A percentile compares a stretch with the other conserved stretches of the same genome.
Conservation (phyloP, 179 eudicot genomes). For the Drosera spatulata region DNA sequence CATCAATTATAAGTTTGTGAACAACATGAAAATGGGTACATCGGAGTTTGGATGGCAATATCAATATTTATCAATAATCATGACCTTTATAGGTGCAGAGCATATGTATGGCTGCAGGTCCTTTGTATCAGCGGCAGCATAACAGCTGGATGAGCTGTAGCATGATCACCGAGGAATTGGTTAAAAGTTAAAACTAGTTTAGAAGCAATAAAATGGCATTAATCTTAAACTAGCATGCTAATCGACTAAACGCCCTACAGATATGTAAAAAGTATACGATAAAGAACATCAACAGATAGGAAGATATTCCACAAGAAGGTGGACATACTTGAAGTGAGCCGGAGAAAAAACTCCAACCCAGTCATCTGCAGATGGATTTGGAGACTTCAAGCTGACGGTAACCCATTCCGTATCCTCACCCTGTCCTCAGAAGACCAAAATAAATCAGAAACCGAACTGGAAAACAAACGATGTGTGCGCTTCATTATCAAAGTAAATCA, state of each 20-base stretch:
- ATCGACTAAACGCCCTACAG: no score
- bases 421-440: conserved; percentile 2
- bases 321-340: conserved; percentile 21
- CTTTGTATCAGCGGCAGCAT: conserved; percentile 21
- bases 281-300: no score
- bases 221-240: no score
- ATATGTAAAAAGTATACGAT: neutral
- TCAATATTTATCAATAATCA: neutral
- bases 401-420: conserved; percentile 26
- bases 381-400: conserved; percentile 11
- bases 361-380: conserved; percentile 19
- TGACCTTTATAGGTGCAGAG: conserved; percentile 69
- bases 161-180: neutral
- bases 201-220: neutral
- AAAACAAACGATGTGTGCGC: no score
- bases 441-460: neutral
- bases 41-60: no score
- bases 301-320: no score
- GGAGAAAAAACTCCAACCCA: conserved; percentile 42
- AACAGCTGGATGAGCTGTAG: conserved; percentile 48
- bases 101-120: conserved; percentile 56
- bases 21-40: no score
- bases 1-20: neutral
- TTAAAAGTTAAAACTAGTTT: conserved; percentile 3
- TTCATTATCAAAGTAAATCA: no score